These are phyloP conservation scores for Lipomyces orientalis DNA, from an alignment of 805 yeast genomes.

Conservation along the genomic window DNA sequence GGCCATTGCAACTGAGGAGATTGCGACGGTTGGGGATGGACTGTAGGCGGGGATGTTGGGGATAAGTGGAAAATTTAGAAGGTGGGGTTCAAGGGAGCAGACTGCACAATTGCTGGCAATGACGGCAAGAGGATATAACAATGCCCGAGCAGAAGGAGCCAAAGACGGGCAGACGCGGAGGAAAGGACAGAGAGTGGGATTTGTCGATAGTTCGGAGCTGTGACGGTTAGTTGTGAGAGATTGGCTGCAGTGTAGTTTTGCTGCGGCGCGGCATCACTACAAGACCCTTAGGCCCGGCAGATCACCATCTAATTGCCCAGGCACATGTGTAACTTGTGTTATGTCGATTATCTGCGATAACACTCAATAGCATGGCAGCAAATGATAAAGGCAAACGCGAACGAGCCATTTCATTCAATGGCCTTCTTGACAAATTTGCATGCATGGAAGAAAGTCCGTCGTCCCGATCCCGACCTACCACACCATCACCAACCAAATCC, in stretches of 20 bases:
- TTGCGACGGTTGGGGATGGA: not conserved
- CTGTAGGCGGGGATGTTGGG: not conserved
- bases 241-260: too few species aligned
- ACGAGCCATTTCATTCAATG: conserved; percentile 15
- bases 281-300: not conserved
- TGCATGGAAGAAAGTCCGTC: not conserved
- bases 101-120: not conserved
- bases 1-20: not conserved
- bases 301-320: not conserved
- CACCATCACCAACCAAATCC: not conserved
- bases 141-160: too few species aligned
- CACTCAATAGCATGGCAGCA: not conserved
- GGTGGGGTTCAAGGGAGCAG: not conserved
- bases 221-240: too few species aligned
- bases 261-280: not conserved
- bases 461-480: too few species aligned
- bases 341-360: not conserved
- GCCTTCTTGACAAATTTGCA: conserved; percentile 12
- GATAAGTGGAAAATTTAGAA: not conserved
- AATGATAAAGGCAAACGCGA: not conserved
- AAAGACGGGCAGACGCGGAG: too few species aligned
- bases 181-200: too few species aligned
- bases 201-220: too few species aligned
- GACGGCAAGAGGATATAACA: not conserved
- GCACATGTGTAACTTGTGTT: not conserved